Conservation (phyloP, 2,329 filamentous ascomycete genomes). For the Trichoderma asperellum region DNA sequence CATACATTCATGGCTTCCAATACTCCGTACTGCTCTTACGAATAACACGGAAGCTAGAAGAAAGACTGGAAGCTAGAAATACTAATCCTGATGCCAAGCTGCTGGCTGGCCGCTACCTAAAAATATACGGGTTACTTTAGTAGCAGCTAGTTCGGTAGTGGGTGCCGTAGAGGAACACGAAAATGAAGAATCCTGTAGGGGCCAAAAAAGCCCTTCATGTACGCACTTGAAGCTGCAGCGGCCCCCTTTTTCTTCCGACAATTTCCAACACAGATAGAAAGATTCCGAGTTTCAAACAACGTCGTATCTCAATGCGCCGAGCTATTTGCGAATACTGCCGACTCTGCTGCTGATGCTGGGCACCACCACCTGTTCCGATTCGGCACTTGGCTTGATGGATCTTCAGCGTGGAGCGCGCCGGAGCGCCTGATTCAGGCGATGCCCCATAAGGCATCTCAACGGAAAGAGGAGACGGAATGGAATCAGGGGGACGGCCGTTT, state of each 20-base stretch:
- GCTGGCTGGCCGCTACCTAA: neutral
- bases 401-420: conserved; percentile 6
- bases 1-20: neutral
- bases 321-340: conserved; percentile 1
- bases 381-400: conserved; percentile 17
- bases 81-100: neutral
- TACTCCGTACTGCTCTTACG: no score
- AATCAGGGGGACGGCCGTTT: conserved; percentile 13
- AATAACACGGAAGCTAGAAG: neutral
- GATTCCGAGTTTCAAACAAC: neutral
- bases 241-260: neutral
- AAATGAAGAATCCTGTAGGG: neutral
- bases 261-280: neutral
- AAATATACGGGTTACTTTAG: neutral
- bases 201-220: neutral
- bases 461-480: neutral
- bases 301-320: conserved; percentile 3
- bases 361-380: neutral
- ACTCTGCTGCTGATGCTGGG: conserved; percentile 6
- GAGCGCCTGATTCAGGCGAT: conserved; percentile 4
- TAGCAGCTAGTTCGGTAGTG: neutral
- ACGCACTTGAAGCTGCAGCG: neutral
- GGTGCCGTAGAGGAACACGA: conserved; percentile 16
- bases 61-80: neutral
- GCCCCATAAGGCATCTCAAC: neutral